phyloP scores from a whole-genome alignment of 495 filamentous ascomycete genomes.

The Apodospora peruviana region DNA sequence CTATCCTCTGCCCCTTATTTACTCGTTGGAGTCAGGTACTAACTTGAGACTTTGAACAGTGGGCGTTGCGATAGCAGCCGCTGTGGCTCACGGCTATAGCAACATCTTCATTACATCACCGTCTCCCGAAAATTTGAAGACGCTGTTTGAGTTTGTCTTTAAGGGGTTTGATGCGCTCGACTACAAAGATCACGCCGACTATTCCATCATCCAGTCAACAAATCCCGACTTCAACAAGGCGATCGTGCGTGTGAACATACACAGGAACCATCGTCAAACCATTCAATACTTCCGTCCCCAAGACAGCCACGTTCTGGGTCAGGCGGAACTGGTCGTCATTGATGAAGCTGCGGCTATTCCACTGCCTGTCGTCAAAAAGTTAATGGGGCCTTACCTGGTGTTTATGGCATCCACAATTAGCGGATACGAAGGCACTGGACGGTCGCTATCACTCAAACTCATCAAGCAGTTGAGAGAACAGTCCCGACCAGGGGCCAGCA shows the following conservation, averaged over 20 bases:
- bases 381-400: slow-evolving; percentile 96
- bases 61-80: slow-evolving; percentile 89
- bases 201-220: slow-evolving; percentile 96
- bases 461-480: slow-evolving; percentile 97
- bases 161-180: slow-evolving; percentile 93
- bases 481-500: slow-evolving; percentile 53
- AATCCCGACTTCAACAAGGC: slow-evolving; percentile 99
- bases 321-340: slow-evolving; percentile 93
- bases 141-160: slow-evolving; percentile 96
- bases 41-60: too few relatives aligned
- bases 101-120: slow-evolving; percentile 99
- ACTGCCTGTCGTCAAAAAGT: slow-evolving; percentile 81
- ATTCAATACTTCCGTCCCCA: slow-evolving; percentile 98
- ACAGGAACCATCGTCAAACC: slow-evolving; percentile 92
- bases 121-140: slow-evolving; percentile 97
- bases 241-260: slow-evolving; percentile 93
- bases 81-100: slow-evolving; percentile 92
- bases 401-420: slow-evolving; percentile 99
- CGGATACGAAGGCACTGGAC: slow-evolving; percentile 95
- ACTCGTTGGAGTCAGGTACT: too few relatives aligned
- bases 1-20: background rate
- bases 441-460: slow-evolving; percentile 90
- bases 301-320: slow-evolving; percentile 88
- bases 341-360: slow-evolving; percentile 98
- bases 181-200: slow-evolving; percentile 92